phyloP scores from a whole-genome alignment of 148 eudicot species.

The Limonium bicolor region DNA sequence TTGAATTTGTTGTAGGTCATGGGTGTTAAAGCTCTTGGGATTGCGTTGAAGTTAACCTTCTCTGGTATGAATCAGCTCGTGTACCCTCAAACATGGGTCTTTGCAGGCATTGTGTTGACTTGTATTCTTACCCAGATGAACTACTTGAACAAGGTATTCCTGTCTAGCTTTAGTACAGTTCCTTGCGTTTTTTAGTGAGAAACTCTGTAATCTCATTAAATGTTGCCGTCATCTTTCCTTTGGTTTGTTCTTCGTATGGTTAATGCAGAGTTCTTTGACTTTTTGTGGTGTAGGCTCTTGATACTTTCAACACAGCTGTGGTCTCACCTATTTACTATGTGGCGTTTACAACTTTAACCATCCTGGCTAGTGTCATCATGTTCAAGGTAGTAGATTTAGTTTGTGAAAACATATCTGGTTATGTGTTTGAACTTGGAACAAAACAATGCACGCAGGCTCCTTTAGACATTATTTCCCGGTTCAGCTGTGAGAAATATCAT shows the following conservation, averaged over 20 bases:
- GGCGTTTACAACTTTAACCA: conserved; percentile 9
- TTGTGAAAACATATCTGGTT: background rate
- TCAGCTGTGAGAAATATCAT: no score
- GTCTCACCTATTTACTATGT: conserved; percentile 11
- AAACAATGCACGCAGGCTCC: background rate
- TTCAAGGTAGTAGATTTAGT: background rate
- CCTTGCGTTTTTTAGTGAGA: background rate
- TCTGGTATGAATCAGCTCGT: conserved; percentile 56
- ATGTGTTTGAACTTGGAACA: background rate
- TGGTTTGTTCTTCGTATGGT: background rate
- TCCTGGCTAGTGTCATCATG: conserved; percentile 11
- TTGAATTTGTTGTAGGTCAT: conserved; percentile 34
- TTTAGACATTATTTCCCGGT: background rate
- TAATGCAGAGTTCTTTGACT: background rate
- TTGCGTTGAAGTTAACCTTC: conserved; percentile 58
- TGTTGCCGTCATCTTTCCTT: background rate
- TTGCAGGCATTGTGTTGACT: conserved; percentile 25
- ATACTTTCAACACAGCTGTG: conserved; percentile 12
- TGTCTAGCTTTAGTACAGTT: background rate
- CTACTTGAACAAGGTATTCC: conserved; percentile 56
- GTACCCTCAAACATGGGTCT: conserved; percentile 72
- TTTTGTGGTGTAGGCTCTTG: conserved; percentile 5
- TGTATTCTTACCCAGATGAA: conserved; percentile 65
- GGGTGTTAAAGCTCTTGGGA: conserved; percentile 78
- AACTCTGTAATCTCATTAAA: background rate